phyloP scores from a whole-genome alignment of 495 filamentous ascomycete genomes.

The Friedmanniomyces simplex region DNA sequence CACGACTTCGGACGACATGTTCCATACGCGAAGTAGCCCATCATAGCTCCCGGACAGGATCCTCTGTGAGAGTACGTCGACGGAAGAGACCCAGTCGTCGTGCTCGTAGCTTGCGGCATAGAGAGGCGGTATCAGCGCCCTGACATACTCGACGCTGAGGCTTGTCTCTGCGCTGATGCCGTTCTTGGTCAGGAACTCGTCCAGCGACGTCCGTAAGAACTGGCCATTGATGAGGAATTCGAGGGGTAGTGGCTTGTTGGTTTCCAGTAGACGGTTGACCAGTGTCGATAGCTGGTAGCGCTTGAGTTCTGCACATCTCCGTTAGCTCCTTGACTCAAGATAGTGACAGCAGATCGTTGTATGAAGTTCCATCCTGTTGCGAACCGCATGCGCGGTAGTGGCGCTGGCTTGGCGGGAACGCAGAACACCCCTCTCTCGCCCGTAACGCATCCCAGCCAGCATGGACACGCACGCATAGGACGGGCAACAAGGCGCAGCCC shows the following conservation, averaged over 20 bases:
- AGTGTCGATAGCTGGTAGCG: conserved; percentile 86
- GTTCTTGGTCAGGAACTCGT: conserved; percentile 75
- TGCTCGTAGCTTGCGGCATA: conserved; percentile 84
- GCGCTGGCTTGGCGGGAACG: too few species aligned
- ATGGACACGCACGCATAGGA: too few species aligned
- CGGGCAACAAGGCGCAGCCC: too few species aligned
- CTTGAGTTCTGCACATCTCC: conserved; percentile 49
- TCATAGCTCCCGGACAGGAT: conserved; percentile 88
- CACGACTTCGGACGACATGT: conserved; percentile 67
- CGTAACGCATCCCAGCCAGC: too few species aligned
- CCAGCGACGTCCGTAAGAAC: conserved; percentile 77
- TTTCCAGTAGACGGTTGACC: conserved; percentile 81
- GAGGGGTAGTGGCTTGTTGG: conserved; percentile 71
- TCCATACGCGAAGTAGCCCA: conserved; percentile 78
- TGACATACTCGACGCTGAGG: conserved; percentile 83
- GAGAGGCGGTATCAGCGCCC: conserved; percentile 75
- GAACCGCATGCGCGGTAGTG: too few species aligned
- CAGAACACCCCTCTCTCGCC: too few species aligned
- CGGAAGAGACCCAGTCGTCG: conserved; percentile 90
- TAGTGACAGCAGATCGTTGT: too few species aligned
- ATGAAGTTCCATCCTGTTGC: too few species aligned
- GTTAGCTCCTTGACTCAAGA: not conserved
- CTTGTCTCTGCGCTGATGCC: conserved; percentile 81
- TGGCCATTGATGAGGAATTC: conserved; percentile 91
- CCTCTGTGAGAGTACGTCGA: conserved; percentile 74